Conservation (phyloP, 176 grass and related monocot species). For the Pontederia paniculata region DNA sequence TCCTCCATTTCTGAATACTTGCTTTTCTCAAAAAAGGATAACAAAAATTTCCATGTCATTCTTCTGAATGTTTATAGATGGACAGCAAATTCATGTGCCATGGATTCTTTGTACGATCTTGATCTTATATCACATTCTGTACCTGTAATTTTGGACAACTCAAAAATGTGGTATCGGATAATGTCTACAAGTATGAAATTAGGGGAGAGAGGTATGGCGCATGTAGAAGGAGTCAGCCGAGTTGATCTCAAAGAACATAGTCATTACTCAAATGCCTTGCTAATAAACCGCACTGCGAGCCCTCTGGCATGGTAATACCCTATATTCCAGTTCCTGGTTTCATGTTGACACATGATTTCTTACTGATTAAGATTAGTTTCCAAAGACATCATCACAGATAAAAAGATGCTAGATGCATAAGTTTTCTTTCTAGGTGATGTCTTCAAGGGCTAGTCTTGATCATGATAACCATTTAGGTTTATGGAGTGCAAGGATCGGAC, state of each 20-base stretch:
- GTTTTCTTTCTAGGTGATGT: constrained; percentile 10
- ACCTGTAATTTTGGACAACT: constrained; percentile 75
- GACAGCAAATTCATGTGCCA: constrained; percentile 55
- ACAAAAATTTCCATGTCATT: too few relatives aligned
- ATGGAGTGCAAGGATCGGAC: constrained; percentile 94
- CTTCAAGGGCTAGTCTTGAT: constrained; percentile 36
- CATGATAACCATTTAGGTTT: constrained; percentile 87
- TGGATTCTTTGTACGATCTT: constrained; percentile 85
- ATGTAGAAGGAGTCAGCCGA: constrained; percentile 57
- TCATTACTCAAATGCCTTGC: constrained; percentile 50
- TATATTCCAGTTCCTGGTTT: background rate
- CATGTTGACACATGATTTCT: background rate
- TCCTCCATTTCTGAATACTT: too few relatives aligned
- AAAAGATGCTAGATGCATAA: constrained; percentile 6
- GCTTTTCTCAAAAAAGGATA: too few relatives aligned
- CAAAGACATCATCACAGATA: constrained; percentile 2
- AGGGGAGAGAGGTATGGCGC: constrained; percentile 43
- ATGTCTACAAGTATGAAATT: constrained; percentile 65
- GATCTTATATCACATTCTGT: constrained; percentile 68
- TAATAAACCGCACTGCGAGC: constrained; percentile 85
- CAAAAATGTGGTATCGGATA: constrained; percentile 51
- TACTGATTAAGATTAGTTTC: background rate
- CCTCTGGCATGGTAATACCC: constrained; percentile 80
- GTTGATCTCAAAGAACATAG: constrained; percentile 61
- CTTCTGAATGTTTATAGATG: constrained; percentile 29